Base-by-base conservation (phyloP, 2,329 filamentous ascomycete species). In the Calonectria ilicicola region DNA sequence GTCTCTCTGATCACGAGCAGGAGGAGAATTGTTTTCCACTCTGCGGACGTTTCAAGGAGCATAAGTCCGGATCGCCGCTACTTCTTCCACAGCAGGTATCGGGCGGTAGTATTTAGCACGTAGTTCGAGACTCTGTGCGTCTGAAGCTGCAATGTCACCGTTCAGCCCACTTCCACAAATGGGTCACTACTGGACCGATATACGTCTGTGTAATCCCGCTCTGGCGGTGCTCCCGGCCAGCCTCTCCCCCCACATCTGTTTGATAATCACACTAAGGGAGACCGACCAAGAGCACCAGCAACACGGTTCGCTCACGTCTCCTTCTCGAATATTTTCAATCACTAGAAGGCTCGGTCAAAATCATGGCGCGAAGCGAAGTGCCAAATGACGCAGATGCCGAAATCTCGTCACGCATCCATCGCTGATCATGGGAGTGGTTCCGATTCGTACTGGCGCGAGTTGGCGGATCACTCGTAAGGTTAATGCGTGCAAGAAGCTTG, bases 371-470 rank as follows among this genome's bases (percentile, higher is more conserved):
- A 67, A 56, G 47, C 49, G 46, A 65, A 65, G 69, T 56, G 46
- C n/a, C 69, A 76, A 44, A 56, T 66, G 65, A 58, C 65, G 47
- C 29, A 73, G 66, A 77, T 53, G 72, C 66, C 44, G 72, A 66
- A 62, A 40, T 65, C 65, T 70, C 47, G 35, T 68, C 72, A 69
- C 70, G 66, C 75, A 72, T 70, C 32, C 65, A 62, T 38, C 63
- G 67, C 58, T 47, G 69, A 76, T 67, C 64, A 68, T 77, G 62
- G 78, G 75, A 78, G 71, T 67, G 44, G 56, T 77, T 79, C 77
- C 76, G 76, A 78, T 79, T 77, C 75, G 76, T 35, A 72, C 53
- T 69, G 69, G 73, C 68, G 63, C 49, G 76, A 53, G 40, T 42
- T 58, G 62, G 69, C 69, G 75, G 74, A 77, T 78, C 70, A 66